Evolutionary conservation across 345 rosid species (phyloP).

Genomic region (Nephelium lappaceum): DNA sequence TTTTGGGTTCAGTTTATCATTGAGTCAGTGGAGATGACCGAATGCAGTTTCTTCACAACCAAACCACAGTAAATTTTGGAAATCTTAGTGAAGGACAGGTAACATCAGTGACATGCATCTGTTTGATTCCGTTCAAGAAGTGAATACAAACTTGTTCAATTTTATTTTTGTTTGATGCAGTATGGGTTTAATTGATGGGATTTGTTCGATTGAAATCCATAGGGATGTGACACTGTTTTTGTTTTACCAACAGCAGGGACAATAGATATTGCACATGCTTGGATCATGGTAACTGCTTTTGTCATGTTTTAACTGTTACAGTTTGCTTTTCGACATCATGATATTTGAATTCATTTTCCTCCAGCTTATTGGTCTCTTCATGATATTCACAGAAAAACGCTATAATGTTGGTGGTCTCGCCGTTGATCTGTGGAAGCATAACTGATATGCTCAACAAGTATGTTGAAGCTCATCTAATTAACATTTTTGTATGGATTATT

Average conservation of each 20-base stretch:
- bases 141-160: slow-evolving; percentile 7
- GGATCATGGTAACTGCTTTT: slow-evolving; percentile 73
- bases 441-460: slow-evolving; percentile 76
- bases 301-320: background rate
- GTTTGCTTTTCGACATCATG: slow-evolving; percentile 6
- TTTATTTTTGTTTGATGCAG: slow-evolving; percentile 25
- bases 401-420: slow-evolving; percentile 67
- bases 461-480: slow-evolving; percentile 20
- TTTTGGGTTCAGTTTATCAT: slow-evolving; percentile 30
- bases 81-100: slow-evolving; percentile 79
- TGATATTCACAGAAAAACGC: slow-evolving; percentile 69
- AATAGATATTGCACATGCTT: slow-evolving; percentile 80
- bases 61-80: slow-evolving; percentile 89
- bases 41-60: slow-evolving; percentile 87
- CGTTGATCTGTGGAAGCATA: slow-evolving; percentile 56
- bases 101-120: slow-evolving; percentile 6
- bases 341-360: slow-evolving; percentile 6
- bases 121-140: background rate
- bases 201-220: slow-evolving; percentile 39
- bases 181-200: slow-evolving; percentile 34
- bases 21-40: slow-evolving; percentile 95
- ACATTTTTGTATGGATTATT: background rate
- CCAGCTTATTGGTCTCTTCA: background rate
- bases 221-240: slow-evolving; percentile 95
- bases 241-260: slow-evolving; percentile 91